phyloP scores from a whole-genome alignment of 2,329 filamentous ascomycete species.

The Emmonsiellopsis sp. region DNA sequence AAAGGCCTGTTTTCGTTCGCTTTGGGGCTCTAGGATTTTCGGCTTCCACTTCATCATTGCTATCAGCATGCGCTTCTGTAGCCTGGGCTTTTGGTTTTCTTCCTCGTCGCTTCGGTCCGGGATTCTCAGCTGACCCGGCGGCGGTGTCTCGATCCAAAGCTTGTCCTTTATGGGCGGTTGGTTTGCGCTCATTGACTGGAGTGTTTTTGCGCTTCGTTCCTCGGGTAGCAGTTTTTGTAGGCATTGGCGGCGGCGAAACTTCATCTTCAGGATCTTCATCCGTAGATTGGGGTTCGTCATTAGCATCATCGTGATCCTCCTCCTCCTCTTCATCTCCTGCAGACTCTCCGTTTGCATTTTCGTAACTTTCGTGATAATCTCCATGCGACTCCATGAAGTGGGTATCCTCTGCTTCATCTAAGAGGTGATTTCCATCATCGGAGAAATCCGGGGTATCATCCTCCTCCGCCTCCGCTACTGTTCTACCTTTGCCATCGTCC shows the following conservation, averaged over 20 bases:
- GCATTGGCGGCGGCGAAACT: conserved; percentile 5
- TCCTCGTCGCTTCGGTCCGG: conserved; percentile 22
- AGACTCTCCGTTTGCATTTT: conserved; percentile 13
- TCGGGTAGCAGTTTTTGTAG: conserved; percentile 4
- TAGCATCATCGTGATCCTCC: conserved; percentile 6
- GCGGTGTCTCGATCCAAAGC: background rate
- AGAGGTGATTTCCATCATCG: conserved; percentile 24
- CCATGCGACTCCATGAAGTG: conserved; percentile 18
- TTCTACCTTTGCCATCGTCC: background rate
- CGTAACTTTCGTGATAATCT: conserved; percentile 18
- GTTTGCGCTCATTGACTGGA: background rate
- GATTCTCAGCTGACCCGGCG: conserved; percentile 1
- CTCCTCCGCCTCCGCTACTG: conserved; percentile 11
- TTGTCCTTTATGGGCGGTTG: background rate
- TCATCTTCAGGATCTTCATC: conserved; percentile 9
- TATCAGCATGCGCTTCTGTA: conserved; percentile 11
- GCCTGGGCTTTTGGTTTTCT: conserved; percentile 20
- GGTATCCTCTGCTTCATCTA: conserved; percentile 25
- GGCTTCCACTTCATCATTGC: conserved; percentile 13
- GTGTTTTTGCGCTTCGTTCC: conserved; percentile 11
- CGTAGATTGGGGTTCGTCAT: background rate
- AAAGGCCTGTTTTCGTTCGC: conserved; percentile 21
- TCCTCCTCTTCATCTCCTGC: conserved; percentile 6
- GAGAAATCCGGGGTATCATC: conserved; percentile 23
- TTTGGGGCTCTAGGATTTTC: conserved; percentile 21